Base-by-base conservation (phyloP, 179 eudicot species). In the Spergularia azorica region DNA sequence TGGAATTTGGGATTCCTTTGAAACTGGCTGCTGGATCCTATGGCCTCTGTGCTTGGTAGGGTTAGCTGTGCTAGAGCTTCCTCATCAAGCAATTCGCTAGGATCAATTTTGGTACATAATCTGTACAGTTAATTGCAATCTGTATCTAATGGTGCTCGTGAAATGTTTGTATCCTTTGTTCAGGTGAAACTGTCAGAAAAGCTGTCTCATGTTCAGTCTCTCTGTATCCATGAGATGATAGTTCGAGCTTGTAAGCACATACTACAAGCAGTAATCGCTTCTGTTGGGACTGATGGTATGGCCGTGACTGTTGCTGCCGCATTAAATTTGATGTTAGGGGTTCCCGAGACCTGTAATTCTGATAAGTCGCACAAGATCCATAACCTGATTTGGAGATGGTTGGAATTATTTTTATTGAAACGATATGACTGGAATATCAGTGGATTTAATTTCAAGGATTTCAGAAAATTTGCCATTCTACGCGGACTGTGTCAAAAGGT, bases 401-500 rank as follows among this genome's bases (percentile, higher is more conserved):
- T 94, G 81, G 88, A 94, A 74, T 83, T 87, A 41, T 96, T 96
- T 78, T 79, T 96, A 67, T 86, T 83, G 83, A 92, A 92, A 79
- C 82, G 98, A 80, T 96, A 88, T 86, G 95, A 87, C 52, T 96
- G 99, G 99, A 91, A 96, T 77, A 83, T 96, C 75, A 87, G 82
- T 79, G 89, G 84, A 75, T 84, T 83, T 74, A 85, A 87, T 87
- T 94, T 84, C 89, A 88, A 88, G 72, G 98, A 96, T 82, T 81
- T 96, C 70, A 92, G 99, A 78, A 96, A 96, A 82, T 92, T 94
- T 73, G 96, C 98, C 71, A 81, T 96, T 83, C 90, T 96, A 50
- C 98, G 99, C 72, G 99, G 99, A 64, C 87, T 96, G 76, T 89
- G 99, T 87, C 95, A 96, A 78, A 96, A 96, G 98, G 99, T 96